Evolutionary conservation across 495 filamentous ascomycete genomes (phyloP).

Genomic region (Tuber borchii): DNA sequence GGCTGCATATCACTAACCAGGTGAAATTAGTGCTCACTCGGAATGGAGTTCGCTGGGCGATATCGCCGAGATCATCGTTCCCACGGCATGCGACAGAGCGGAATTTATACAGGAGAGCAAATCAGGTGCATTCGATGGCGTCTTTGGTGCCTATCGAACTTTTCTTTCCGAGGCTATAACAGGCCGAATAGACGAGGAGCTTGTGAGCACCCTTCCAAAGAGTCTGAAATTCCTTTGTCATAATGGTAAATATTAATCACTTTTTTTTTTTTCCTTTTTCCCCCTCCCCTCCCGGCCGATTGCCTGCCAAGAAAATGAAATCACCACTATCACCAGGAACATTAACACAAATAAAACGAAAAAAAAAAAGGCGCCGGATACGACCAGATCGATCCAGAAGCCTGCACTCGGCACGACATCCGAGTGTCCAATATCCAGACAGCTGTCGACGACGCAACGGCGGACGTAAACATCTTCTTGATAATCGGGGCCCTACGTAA

Average conservation of each 20-base stretch:
- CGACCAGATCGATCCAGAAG: slow-evolving; percentile 67
- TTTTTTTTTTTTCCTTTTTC: neutral
- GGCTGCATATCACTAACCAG: slow-evolving; percentile 29
- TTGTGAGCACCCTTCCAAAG: slow-evolving; percentile 55
- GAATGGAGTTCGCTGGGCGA: slow-evolving; percentile 50
- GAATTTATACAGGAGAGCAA: slow-evolving; percentile 70
- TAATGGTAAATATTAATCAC: slow-evolving; percentile 41
- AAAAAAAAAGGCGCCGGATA: slow-evolving; percentile 60
- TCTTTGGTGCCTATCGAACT: slow-evolving; percentile 67
- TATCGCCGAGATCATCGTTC: slow-evolving; percentile 50
- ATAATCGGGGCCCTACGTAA: slow-evolving; percentile 69
- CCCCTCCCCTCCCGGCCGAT: neutral
- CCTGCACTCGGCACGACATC: slow-evolving; percentile 60
- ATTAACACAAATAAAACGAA: neutral
- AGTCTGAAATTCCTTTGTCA: slow-evolving; percentile 53
- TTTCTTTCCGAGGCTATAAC: slow-evolving; percentile 62
- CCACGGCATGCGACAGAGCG: slow-evolving; percentile 50
- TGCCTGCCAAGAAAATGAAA: neutral
- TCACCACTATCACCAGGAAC: neutral
- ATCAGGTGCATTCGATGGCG: slow-evolving; percentile 60
- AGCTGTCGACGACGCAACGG: slow-evolving; percentile 73
- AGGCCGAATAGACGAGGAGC: slow-evolving; percentile 60
- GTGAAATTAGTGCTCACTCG: slow-evolving; percentile 41
- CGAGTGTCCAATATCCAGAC: slow-evolving; percentile 74
- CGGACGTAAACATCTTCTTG: slow-evolving; percentile 70